Evolutionary conservation across 2,329 filamentous ascomycete species (phyloP).

Genomic region (Colletotrichum camelliae): DNA sequence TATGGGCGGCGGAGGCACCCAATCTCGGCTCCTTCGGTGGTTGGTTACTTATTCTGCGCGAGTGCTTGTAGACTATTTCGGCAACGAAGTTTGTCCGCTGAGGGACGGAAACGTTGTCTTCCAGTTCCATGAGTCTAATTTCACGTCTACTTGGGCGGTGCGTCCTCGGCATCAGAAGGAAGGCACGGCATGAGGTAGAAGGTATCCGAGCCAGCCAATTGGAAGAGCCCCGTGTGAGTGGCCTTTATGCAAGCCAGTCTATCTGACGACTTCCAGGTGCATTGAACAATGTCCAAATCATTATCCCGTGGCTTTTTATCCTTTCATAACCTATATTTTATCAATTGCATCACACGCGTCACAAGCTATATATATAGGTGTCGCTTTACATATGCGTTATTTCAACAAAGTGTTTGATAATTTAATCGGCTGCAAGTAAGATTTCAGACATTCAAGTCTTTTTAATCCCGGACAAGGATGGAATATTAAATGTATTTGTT

Average conservation of each 20-base stretch:
- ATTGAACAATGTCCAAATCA: neutral
- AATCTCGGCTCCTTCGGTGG: neutral
- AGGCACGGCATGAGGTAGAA: neutral
- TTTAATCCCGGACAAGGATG: fast-evolving
- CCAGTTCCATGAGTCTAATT: neutral
- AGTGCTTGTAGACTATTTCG: neutral
- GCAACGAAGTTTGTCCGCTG: neutral
- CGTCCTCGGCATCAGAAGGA: neutral
- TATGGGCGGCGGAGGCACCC: neutral
- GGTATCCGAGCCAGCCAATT: neutral
- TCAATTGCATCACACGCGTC: too few relatives aligned
- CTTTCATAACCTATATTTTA: too few relatives aligned
- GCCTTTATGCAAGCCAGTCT: neutral
- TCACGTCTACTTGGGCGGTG: neutral
- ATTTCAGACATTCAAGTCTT: neutral
- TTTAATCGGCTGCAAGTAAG: too few relatives aligned
- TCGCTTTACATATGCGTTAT: too few relatives aligned
- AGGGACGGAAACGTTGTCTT: neutral
- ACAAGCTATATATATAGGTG: too few relatives aligned
- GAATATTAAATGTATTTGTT: fast-evolving
- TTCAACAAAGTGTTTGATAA: too few relatives aligned
- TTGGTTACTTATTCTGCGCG: neutral
- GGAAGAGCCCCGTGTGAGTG: neutral
- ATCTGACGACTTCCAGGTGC: fast-evolving
- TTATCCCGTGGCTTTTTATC: too few relatives aligned